phyloP scores from a whole-genome alignment of 2,329 filamentous ascomycete genomes.

The Ophiostoma piceae region DNA sequence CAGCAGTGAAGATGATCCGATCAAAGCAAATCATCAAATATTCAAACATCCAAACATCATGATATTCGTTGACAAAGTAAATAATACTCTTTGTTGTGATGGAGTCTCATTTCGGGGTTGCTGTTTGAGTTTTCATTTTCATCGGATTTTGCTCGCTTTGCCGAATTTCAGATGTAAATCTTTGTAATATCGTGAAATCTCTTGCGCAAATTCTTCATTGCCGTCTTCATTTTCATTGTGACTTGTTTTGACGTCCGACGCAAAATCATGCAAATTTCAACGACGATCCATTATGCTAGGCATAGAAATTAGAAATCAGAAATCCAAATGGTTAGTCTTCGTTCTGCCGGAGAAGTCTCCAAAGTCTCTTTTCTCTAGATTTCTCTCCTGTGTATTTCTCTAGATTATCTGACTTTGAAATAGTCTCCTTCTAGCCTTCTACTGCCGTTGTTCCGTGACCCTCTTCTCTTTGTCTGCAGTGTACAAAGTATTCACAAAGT shows the following conservation, averaged over 20 bases:
- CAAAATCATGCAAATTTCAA: background rate
- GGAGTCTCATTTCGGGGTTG: background rate
- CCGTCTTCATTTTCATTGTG: background rate
- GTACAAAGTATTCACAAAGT: background rate
- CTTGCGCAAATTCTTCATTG: background rate
- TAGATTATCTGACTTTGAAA: background rate
- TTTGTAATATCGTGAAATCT: background rate
- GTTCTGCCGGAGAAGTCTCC: background rate
- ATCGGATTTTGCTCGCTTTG: background rate
- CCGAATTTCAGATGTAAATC: background rate
- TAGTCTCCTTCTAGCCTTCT: background rate
- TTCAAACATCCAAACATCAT: background rate
- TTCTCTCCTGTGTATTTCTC: no score
- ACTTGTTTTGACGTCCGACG: background rate
- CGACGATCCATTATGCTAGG: background rate
- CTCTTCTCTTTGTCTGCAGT: background rate
- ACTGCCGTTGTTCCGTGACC: conserved; percentile 3
- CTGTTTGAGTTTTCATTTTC: background rate
- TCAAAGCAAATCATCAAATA: background rate
- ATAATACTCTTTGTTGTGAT: background rate
- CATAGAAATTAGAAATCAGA: background rate
- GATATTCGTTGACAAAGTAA: background rate
- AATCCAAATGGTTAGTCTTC: background rate
- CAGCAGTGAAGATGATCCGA: background rate
- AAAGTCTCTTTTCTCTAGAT: background rate